phyloP scores from a whole-genome alignment of 495 filamentous ascomycete species.

The Paragyromitra xinjiangensis region DNA sequence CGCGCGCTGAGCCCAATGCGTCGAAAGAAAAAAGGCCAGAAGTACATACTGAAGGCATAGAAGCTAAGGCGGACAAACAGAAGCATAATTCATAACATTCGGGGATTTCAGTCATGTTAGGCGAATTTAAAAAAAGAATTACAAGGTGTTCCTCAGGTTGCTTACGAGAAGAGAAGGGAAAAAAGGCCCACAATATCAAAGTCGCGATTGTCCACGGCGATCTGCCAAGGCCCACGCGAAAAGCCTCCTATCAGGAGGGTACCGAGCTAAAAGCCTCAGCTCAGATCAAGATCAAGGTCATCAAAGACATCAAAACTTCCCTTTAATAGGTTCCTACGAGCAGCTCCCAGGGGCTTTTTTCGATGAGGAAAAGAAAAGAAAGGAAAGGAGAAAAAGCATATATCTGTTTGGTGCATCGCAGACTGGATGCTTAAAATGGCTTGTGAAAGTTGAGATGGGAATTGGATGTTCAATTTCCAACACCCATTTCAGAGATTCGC shows the following conservation, averaged over 20 bases:
- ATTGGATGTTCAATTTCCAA: not conserved
- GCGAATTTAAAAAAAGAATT: not conserved
- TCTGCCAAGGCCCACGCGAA: not conserved
- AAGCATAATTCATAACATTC: not conserved
- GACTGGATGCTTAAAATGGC: not conserved
- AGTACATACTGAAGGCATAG: not conserved
- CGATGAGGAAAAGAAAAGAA: not conserved
- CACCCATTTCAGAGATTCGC: not conserved
- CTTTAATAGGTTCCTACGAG: not conserved
- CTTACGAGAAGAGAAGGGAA: not conserved
- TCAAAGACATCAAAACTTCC: not conserved
- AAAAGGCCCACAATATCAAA: not conserved
- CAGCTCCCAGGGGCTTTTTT: not conserved
- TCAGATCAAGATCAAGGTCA: not conserved
- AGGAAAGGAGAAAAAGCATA: not conserved
- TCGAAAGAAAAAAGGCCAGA: not conserved
- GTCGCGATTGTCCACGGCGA: not conserved
- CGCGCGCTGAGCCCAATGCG: slow-evolving; percentile 2
- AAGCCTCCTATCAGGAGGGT: not conserved
- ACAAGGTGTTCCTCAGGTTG: not conserved
- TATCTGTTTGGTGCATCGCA: not conserved
- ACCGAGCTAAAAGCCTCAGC: not conserved
- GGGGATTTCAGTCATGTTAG: not conserved
- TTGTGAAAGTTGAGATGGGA: not conserved
- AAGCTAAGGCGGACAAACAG: not conserved